Base-by-base conservation (phyloP, 1,284 basidiomycete genomes). In the Tylopilus orsonianus region DNA sequence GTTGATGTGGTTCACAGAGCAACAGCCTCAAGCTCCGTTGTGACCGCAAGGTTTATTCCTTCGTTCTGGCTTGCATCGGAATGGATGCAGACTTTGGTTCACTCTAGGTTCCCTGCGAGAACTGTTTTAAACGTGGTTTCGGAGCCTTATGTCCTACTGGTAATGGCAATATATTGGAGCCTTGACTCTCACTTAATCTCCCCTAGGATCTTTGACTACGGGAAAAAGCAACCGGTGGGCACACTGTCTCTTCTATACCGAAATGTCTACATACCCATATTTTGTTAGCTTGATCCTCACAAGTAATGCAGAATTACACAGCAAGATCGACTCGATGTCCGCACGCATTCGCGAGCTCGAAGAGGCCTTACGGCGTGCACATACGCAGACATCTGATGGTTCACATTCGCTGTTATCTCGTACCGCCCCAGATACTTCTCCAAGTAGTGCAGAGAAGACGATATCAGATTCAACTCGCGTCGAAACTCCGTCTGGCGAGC, bases 61-160 rank as follows among this genome's bases (percentile, higher is more conserved):
- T 38, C 29, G 5, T 24, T 14, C 5, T 18, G 2, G 1, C n/a
- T 19, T 18, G 20, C n/a, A 10, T 12, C n/a, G 8, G 35, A 7
- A 24, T 22, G 34, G 27, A 39, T 30, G 3, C 9, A 39, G 20
- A 35, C 18, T 18, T 37, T 46, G 29, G 2, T 10, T 26, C 22
- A n/a, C 29, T 26, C 8, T 16, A 87, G 80, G 74, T 85, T 41
- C 85, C 85, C 18, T 87, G 85, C 66, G 81, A 82, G 66, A 87
- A 80, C 56, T 87, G 85, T 62, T 75, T 76, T 32, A 81, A 81
- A 53, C 72, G 85, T 56, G 85, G 85, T 41, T 87, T 84, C 56
- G 80, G 78, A 35, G 69, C 77, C 22, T 83, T 87, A 50, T 88
- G 85, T 65, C 85, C 85, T 22, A 80, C 83, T 52, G 85, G 85